These are phyloP conservation scores for Medicago truncatula DNA, from an alignment of 306 rosid genomes.

Conservation along the genomic window MtrunA17r5.0-ANR NC_053049.1:31513501-31514000, in stretches of 20 bases:
- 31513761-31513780: slow-evolving; percentile 60
- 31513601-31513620: slow-evolving; percentile 61
- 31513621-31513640: slow-evolving; percentile 73
- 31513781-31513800: slow-evolving; percentile 64
- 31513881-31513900: slow-evolving; percentile 47
- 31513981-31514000: slow-evolving; percentile 48
- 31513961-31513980: slow-evolving; percentile 48
- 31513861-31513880: slow-evolving; percentile 54
- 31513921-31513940: slow-evolving; percentile 46
- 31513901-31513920: slow-evolving; percentile 51
- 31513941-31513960: slow-evolving; percentile 52
- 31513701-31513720: slow-evolving; percentile 64
- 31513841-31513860: slow-evolving; percentile 56
- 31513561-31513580: slow-evolving; percentile 57
- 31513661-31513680: slow-evolving; percentile 57
- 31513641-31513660: slow-evolving; percentile 64
- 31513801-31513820: slow-evolving; percentile 60
- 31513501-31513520: slow-evolving; percentile 70
- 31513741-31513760: slow-evolving; percentile 62
- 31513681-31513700: slow-evolving; percentile 66
- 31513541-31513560: slow-evolving; percentile 59
- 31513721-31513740: slow-evolving; percentile 63
- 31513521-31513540: slow-evolving; percentile 70
- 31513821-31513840: slow-evolving; percentile 53
- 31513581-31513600: slow-evolving; percentile 73